Base-by-base conservation (phyloP, 148 eudicot genomes). In the Arbutus unedo region DNA sequence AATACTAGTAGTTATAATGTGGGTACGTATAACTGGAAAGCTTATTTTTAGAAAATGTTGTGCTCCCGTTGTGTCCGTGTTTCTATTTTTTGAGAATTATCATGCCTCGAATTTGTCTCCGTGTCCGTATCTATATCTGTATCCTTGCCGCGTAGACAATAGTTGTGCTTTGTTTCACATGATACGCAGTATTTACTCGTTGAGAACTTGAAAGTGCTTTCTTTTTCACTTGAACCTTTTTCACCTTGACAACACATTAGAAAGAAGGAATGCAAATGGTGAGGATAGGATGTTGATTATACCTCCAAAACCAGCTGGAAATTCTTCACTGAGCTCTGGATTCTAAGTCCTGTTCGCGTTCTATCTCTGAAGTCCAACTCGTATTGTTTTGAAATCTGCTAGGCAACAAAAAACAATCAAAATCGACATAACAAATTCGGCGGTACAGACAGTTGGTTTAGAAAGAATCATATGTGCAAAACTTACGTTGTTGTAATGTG, bases 291-390 rank as follows among this genome's bases (percentile, higher is more conserved):
- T 66, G 60, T 49, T 50, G 62, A 64, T 41, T 10, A 64, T 88
- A 94, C 99, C 97, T 93, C 93, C 90, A 94, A 66, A 83, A 90
- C 89, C 64, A 96, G 86, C 85, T 96, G 98, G 79, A 94, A 94
- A 76, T 94, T 96, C 93, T 94, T 96, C 25, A 91, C 99, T 4
- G 98, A 96, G 82, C 92, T 93, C 87, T 92, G 91, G 72, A 96
- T 88, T 83, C 79, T 83, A 71, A 92, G 89, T 41, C 98, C 97
- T 48, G 90, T 88, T 86, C 86, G 89, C 25, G 91, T 88, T 85
- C 91, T 92, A 56, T 93, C 97, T 94, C 95, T 96, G 86, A 91
- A 96, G 87, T 96, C 97, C 50, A 96, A 85, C 76, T 96, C 98
- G 59, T 96, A 96, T 76, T 93, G 95, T 81, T 91, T 94, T 67